Base-by-base conservation (phyloP, 108 stramenopile species). In the Pseudonitzschia pungens region DNA sequence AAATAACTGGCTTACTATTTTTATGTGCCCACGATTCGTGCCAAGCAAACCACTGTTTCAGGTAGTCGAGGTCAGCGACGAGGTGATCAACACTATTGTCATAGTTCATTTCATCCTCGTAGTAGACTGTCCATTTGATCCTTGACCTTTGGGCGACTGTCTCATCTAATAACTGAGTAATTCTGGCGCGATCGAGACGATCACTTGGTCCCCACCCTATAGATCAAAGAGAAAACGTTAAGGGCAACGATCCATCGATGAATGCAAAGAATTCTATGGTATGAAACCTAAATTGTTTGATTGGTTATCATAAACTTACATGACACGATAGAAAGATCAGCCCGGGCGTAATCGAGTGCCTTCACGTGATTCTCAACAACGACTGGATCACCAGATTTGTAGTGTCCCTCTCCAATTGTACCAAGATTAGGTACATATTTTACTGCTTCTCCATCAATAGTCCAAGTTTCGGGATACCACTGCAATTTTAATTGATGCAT, bases 391-490 rank as follows among this genome's bases (percentile, higher is more conserved):
- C 55, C 74, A 27, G 58, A 50, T 10, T 27, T 57, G 18, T 75
- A 75, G 7, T 58, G n/a, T 26, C 68, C 68, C 29, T 57, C 32
- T 60, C 21, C 16, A 31, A 69, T 41, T 12, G 41, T 44, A 8
- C 58, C 45, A 51, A 75, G 42, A 41, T 68, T 63, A 14, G 71
- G 71, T 32, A 10, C 21, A n/a, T 62, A 72, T n/a, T 21, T 24
- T 18, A 75, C 56, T 26, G 44, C 14, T 55, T 53, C 68, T 27
- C 68, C 56, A 22, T 52, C 54, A 28, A 58, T 36, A 8, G 54
- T 58, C 74, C 74, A 75, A 14, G 74, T 75, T 58, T 75, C 74
- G 21, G 74, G 74, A 48, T 62, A 75, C 74, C 74, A 75, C 69
- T 44, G 51, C 15, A 41, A 65, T 43, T n/a, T n/a, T 9, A 48